Evolutionary conservation across 2,329 filamentous ascomycete species (phyloP), one percentile per base, ranked within the genome.

Genomic region (Pseudocercospora crystallina): DNA sequence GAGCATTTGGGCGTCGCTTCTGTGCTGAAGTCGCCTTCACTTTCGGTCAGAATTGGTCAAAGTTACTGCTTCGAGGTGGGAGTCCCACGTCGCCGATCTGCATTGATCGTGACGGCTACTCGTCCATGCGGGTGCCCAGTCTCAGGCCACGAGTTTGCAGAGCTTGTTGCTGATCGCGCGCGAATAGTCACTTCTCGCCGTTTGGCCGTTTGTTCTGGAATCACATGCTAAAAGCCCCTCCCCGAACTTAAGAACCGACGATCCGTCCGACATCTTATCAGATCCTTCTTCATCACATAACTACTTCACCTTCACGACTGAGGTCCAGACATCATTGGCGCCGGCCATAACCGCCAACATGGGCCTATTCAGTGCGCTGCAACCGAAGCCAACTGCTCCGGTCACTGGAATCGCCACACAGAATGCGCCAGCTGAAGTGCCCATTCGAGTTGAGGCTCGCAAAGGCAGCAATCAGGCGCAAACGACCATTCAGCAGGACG

Each of bases 1-100:
- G 17, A 36, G 17, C n/a, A 13, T 30, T 48, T 35, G 38, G 32
- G 32, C 29, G 20, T 39, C 32, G 44, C 44, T 47, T 47, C 44
- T 47, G 44, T 39, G 38, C 14, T 8, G 20, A 33, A 20, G 34
- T 30, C 30, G 43, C 33, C 17, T 29, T 30, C 26, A 35, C 43
- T 37, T 39, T 20, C 8, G 26, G 20, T 35, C 13, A 33, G 15
- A 38, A 10, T 46, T 47, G 38, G 44, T 37, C 26, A 26, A n/a
- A 35, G 35, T 39, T 26, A 20, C 11, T 31, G 29, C 15, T 43
- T 31, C 29, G 30, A 13, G 12, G 37, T 38, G 17, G 10, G 20
- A n/a, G 15, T 35, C 15, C 30, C 31, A 17, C 30, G 38, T 36
- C 26, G 17, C 15, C 13, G 35, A 38, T 7, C 9, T 38, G 35